These are phyloP conservation scores for Ogataea salicorniae DNA, from an alignment of 805 yeast species.

Conservation along the genomic window DNA sequence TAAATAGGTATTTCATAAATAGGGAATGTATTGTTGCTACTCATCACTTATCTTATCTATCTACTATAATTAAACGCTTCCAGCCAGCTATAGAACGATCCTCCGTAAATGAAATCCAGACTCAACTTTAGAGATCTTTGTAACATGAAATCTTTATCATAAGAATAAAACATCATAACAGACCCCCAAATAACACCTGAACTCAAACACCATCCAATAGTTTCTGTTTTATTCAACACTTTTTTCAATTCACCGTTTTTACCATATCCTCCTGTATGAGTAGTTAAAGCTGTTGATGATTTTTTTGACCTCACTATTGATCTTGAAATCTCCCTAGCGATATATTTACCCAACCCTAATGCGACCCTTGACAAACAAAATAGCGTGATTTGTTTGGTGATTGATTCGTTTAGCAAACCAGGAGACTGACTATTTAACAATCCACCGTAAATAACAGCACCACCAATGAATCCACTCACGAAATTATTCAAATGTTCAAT, in stretches of 20 bases:
- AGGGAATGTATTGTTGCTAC: not conserved
- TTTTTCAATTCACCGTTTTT: conserved; percentile 3
- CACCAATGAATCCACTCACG: conserved; percentile 28
- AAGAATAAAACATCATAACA: conserved; percentile 65
- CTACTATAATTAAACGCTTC: conserved; percentile 26
- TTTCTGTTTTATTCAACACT: conserved; percentile 23
- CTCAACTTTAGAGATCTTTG: conserved; percentile 63
- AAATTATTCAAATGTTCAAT: conserved; percentile 14
- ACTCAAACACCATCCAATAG: conserved; percentile 48
- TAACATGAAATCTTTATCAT: conserved; percentile 50
- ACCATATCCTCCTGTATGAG: not conserved
- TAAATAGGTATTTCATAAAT: no score
- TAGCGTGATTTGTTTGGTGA: conserved; percentile 69
- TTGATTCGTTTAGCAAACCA: conserved; percentile 24
- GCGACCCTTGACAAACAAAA: conserved; percentile 67
- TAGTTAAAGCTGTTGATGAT: not conserved
- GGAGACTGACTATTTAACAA: conserved; percentile 10
- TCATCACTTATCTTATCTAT: not conserved
- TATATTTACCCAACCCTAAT: conserved; percentile 53
- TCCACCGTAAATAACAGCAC: conserved; percentile 29
- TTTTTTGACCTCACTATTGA: not conserved
- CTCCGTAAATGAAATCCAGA: conserved; percentile 69
- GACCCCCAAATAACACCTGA: conserved; percentile 68
- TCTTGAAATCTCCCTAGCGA: conserved; percentile 27
- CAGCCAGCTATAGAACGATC: conserved; percentile 34